Conservation (phyloP, 2,329 filamentous ascomycete genomes). For the Macrophomina tecta region DNA sequence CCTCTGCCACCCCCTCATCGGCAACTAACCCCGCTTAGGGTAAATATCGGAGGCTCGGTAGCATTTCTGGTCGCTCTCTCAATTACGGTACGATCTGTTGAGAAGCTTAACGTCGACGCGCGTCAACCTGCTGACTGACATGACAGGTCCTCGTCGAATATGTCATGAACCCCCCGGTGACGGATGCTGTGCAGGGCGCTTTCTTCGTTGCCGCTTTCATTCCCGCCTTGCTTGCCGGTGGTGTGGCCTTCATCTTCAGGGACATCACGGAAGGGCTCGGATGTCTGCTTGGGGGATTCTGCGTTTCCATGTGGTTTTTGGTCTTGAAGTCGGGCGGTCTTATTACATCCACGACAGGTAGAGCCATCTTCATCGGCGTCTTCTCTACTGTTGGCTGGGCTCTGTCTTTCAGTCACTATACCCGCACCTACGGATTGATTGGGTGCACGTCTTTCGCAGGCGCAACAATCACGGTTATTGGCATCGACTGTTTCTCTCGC, state of each 20-base stretch:
- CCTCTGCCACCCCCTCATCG: neutral
- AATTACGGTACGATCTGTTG: constrained; percentile 61
- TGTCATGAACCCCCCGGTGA: constrained; percentile 81
- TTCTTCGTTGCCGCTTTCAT: constrained; percentile 81
- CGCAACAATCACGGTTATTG: constrained; percentile 77
- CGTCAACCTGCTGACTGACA: constrained; percentile 31
- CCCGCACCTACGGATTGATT: constrained; percentile 79
- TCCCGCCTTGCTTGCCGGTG: constrained; percentile 77
- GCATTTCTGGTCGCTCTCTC: constrained; percentile 75
- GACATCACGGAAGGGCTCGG: constrained; percentile 86
- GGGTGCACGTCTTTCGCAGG: constrained; percentile 79
- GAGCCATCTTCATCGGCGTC: constrained; percentile 75
- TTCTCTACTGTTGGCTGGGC: constrained; percentile 72
- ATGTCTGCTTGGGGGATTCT: constrained; percentile 86
- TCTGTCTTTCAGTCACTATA: constrained; percentile 72
- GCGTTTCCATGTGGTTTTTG: constrained; percentile 88
- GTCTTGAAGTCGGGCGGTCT: constrained; percentile 78
- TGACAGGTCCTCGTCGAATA: constrained; percentile 75
- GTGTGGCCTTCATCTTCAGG: constrained; percentile 75
- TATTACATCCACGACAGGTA: constrained; percentile 65
- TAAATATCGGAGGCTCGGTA: constrained; percentile 64
- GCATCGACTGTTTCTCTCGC: constrained; percentile 87
- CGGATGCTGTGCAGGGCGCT: constrained; percentile 78
- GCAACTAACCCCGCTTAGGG: constrained; percentile 38
- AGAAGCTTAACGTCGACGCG: constrained; percentile 30